Evolutionary conservation across 2,329 filamentous ascomycete genomes (phyloP), one percentile per base, ranked within the genome.

Genomic region (Fusarium nanum): DNA sequence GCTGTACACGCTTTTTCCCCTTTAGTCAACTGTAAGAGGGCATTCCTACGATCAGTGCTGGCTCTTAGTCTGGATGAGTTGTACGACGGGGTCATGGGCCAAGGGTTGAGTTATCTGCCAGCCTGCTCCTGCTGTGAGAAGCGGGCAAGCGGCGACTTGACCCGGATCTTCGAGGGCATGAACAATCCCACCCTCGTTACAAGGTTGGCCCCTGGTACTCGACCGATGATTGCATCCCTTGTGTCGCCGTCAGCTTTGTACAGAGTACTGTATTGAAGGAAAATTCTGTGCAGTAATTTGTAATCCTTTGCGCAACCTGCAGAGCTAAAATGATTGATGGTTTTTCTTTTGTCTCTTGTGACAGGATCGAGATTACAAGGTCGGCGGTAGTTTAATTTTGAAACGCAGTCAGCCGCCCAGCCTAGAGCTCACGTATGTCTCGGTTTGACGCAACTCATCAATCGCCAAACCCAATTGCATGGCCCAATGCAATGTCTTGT

Each of bases 371-470:
- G 63, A 71, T 71, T 57, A 20, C 41, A 37, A 47, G 53, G 50
- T 61, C 30, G 34, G 41, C 46, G 34, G 46, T 56, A 59, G 58
- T 53, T 68, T 32, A 14, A 16, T 32, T 67, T 46, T 53, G 62
- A 70, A 70, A 70, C 67, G 41, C 44, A 32, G 50, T 40, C 52
- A 55, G 58, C 55, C 37, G 34, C 32, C 49, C 49, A 53, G 49
- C 49, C 49, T 28, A 53, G 13, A 53, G 49, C 57, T 70, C 67
- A 66, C 58, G 60, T 60, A 64, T 75, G 72, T 74, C 72, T 73
- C 65, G 58, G 53, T 47, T 67, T 66, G 56, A 61, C 40, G 62
- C 56, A 52, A 56, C 56, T 60, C 47, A 41, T 53, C 45, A 59
- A 23, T 28, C 53, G n/a, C 37, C 28, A 60, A 57, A 46, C 48